Base-by-base conservation (phyloP, 2,329 filamentous ascomycete species). In the Diplodia sapinea region DNA sequence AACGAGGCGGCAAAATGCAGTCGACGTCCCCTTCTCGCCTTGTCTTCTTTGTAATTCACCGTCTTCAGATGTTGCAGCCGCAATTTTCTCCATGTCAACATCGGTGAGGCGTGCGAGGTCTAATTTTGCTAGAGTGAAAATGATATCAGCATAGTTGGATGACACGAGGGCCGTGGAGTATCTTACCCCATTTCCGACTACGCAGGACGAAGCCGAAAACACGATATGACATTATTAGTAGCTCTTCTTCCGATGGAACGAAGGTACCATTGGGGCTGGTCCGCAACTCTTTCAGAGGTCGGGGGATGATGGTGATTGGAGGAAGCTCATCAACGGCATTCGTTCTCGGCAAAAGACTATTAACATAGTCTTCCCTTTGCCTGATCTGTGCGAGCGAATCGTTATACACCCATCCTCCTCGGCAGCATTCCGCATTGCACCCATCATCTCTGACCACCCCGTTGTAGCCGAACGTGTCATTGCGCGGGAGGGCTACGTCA, bases 211-310 rank as follows among this genome's bases (percentile, higher is more conserved):
- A 52, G 0, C 50, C 50, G 2, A 52, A 52, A 7, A 52, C 50
- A 1, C 50, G 50, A 29, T 52, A 52, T 15, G 49, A 29, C 49
- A 51, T 51, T 2, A 51, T 51, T 5, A 51, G 17, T 2, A 51
- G 49, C 2, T 51, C 49, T 7, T 51, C 49, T 13, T 51, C 49
- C 17, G 49, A 51, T 3, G 26, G 0, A 6, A 11, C 6, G 7
- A 26, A 26, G 1, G 7, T 0, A 2, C 9, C 9, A 9, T 26
- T 8, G 3, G 3, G 2, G 1, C 12, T 2, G 9, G n/a, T 3
- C 1, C 20, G 49, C 9, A 51, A 3, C 8, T 51, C 49, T 51
- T 15, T 51, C 49, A 51, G 4, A 1, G 49, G 7, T 26, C 49
- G n/a, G 0, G 49, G 20, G 9, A 51, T 26, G 12, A 26, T 6